These are phyloP conservation scores for Puccinia coronata DNA, from an alignment of 1,284 basidiomycete genomes.

Conservation along the genomic window DNA sequence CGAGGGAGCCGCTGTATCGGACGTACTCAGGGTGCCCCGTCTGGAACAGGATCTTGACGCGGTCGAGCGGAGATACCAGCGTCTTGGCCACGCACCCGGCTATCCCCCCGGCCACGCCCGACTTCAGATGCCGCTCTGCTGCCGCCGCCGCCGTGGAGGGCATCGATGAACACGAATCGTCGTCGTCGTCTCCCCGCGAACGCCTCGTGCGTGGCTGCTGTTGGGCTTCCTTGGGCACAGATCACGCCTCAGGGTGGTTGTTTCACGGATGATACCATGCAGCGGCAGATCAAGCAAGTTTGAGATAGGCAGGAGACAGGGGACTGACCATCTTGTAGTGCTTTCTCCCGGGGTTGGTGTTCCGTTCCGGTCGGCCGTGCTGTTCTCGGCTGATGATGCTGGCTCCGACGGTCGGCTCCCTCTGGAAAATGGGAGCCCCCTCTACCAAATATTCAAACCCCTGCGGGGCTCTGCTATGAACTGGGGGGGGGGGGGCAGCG, in stretches of 20 bases:
- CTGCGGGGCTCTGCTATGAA: background rate
- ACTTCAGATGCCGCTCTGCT: constrained; percentile 44
- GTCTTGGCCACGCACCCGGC: constrained; percentile 97
- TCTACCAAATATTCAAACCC: no score
- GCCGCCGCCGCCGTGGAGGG: no score
- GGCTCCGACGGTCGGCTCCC: background rate
- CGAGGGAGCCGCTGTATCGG: background rate
- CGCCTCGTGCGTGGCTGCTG: no score
- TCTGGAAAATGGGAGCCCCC: background rate
- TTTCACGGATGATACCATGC: background rate
- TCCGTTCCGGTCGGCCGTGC: background rate
- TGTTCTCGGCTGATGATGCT: background rate
- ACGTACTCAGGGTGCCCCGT: constrained; percentile 89
- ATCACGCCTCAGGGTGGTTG: background rate
- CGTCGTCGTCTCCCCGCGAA: no score
- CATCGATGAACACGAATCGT: no score
- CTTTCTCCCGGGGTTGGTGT: background rate
- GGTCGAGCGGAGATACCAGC: constrained; percentile 90
- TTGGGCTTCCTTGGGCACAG: no score
- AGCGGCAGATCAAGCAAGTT: no score
- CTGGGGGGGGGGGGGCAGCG: background rate
- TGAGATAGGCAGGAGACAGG: background rate
- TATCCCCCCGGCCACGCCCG: constrained; percentile 81
- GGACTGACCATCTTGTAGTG: constrained; percentile 27
- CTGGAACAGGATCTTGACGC: constrained; percentile 99